Conservation (phyloP, 2,329 filamentous ascomycete genomes). For the Penicillium sclerotigenum region DNA sequence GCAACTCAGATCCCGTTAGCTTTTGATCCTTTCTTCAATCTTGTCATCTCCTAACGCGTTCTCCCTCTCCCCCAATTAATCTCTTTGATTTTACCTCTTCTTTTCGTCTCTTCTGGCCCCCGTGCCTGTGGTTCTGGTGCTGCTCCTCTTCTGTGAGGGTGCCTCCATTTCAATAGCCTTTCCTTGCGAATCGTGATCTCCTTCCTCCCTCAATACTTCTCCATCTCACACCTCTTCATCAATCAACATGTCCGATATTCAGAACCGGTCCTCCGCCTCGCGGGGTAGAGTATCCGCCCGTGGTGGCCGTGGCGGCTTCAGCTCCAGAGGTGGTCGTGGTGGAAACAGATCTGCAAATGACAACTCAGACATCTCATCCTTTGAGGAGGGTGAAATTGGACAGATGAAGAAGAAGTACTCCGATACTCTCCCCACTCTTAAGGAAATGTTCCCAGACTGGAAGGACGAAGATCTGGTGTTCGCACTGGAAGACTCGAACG, state of each 20-base stretch:
- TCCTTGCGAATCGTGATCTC: slow-evolving; percentile 29
- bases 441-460: slow-evolving; percentile 94
- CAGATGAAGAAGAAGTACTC: slow-evolving; percentile 89
- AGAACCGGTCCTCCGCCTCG: slow-evolving; percentile 74
- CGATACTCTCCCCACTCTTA: slow-evolving; percentile 73
- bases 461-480: slow-evolving; percentile 92
- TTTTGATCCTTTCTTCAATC: slow-evolving; percentile 28
- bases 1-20: slow-evolving; percentile 29
- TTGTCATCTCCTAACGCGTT: slow-evolving; percentile 19
- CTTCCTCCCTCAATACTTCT: slow-evolving; percentile 24
- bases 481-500: slow-evolving; percentile 73
- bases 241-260: slow-evolving; percentile 84
- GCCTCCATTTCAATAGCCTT: slow-evolving; percentile 26
- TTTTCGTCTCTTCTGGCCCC: slow-evolving; percentile 27
- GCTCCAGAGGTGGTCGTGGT: slow-evolving; percentile 67
- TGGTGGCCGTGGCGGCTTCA: slow-evolving; percentile 76
- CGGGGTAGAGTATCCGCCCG: slow-evolving; percentile 88
- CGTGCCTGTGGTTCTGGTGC: slow-evolving; percentile 37
- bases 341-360: slow-evolving; percentile 69
- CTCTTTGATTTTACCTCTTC: slow-evolving; percentile 18
- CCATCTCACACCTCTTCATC: slow-evolving; percentile 33
- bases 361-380: slow-evolving; percentile 61
- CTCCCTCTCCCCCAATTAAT: slow-evolving; percentile 21
- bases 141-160: slow-evolving; percentile 39
- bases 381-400: slow-evolving; percentile 82